These are phyloP conservation scores for Penicillium pancosmium DNA, from an alignment of 495 filamentous ascomycete species.

Conservation along the genomic window DNA sequence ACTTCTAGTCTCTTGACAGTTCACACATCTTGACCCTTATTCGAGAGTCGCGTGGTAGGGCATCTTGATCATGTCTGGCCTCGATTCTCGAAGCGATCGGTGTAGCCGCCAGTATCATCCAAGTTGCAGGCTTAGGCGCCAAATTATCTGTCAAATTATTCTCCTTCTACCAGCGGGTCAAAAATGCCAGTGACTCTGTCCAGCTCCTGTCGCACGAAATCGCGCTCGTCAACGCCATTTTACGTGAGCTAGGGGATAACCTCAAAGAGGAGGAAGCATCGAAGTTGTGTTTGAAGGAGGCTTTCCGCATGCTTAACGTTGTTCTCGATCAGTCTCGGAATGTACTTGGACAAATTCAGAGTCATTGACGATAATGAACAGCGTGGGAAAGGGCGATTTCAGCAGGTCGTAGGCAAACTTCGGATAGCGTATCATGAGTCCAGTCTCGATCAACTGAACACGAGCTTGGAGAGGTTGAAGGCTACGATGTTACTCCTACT, in stretches of 20 bases:
- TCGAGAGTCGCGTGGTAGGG: background rate
- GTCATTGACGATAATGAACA: slow-evolving; percentile 15
- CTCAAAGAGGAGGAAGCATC: slow-evolving; percentile 28
- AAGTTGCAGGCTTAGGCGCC: slow-evolving; percentile 40
- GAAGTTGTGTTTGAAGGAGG: slow-evolving; percentile 30
- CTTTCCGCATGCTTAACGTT: slow-evolving; percentile 19
- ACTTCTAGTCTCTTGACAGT: background rate
- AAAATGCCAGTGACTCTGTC: slow-evolving; percentile 32
- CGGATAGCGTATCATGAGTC: slow-evolving; percentile 26
- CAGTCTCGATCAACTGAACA: slow-evolving; percentile 27
- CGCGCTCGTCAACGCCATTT: slow-evolving; percentile 34
- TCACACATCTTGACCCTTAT: background rate
- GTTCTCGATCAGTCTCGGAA: slow-evolving; percentile 29
- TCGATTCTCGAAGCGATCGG: slow-evolving; percentile 31
- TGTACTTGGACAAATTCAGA: slow-evolving; percentile 35
- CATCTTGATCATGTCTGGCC: background rate
- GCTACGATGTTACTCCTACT: slow-evolving; percentile 37
- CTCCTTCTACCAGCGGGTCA: slow-evolving; percentile 36
- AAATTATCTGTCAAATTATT: slow-evolving; percentile 39
- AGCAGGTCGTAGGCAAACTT: slow-evolving; percentile 18
- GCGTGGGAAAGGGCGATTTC: slow-evolving; percentile 14
- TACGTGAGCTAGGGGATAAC: slow-evolving; percentile 31
- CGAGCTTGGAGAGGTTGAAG: slow-evolving; percentile 40
- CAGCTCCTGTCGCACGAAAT: slow-evolving; percentile 39
- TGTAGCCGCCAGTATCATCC: slow-evolving; percentile 38